Evolutionary conservation across 768 basidiomycete genomes (phyloP).

Genomic region (Clavaria fumosa): DNA sequence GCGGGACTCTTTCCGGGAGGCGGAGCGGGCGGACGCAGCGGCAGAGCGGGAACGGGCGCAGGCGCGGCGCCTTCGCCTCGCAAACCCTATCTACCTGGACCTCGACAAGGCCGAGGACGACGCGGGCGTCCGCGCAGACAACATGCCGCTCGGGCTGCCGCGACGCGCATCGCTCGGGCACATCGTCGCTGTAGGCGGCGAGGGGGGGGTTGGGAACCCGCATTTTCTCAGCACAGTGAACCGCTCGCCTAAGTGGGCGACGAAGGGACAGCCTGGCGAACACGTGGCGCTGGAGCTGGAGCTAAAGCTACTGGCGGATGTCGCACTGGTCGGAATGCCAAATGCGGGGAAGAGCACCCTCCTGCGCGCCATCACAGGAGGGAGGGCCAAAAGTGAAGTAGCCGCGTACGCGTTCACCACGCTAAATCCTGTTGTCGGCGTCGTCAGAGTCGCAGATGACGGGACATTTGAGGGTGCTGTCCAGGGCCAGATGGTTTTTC

Average conservation of each 20-base stretch:
- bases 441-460: slow-evolving; percentile 71
- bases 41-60: slow-evolving; percentile 47
- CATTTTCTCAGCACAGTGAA: slow-evolving; percentile 55
- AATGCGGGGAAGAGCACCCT: slow-evolving; percentile 92
- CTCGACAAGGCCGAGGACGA: slow-evolving; percentile 33
- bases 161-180: slow-evolving; percentile 40
- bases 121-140: slow-evolving; percentile 24
- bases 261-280: slow-evolving; percentile 62
- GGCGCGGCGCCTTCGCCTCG: slow-evolving; percentile 27
- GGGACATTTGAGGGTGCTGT: slow-evolving; percentile 56
- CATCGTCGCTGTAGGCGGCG: slow-evolving; percentile 62
- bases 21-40: slow-evolving; percentile 42
- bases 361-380: slow-evolving; percentile 75
- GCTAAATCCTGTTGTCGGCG: slow-evolving; percentile 84
- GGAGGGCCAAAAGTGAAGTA: slow-evolving; percentile 69
- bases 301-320: slow-evolving; percentile 84
- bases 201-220: slow-evolving; percentile 80
- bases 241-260: slow-evolving; percentile 78
- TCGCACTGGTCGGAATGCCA: slow-evolving; percentile 93
- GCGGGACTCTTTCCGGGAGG: slow-evolving; percentile 54
- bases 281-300: slow-evolving; percentile 73
- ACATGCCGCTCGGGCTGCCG: slow-evolving; percentile 50
- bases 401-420: slow-evolving; percentile 93
- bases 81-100: slow-evolving; percentile 41
- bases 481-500: slow-evolving; percentile 34